A percentile compares a stretch with the other conserved stretches of the same genome.
Conservation (phyloP, 2,329 filamentous ascomycete genomes). For the Aspergillus sp. region DNA sequence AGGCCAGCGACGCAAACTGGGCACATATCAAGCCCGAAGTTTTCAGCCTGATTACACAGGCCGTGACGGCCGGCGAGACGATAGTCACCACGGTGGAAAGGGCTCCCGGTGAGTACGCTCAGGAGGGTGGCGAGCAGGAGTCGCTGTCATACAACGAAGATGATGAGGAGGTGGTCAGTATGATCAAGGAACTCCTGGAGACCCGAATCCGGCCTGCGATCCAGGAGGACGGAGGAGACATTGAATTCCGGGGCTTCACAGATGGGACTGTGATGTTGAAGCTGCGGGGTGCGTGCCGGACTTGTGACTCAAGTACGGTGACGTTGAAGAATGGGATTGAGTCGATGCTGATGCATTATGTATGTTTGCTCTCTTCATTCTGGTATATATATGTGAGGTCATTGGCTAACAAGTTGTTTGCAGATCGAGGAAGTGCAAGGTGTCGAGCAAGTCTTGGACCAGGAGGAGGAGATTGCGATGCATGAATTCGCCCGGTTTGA, state of each 20-base stretch:
- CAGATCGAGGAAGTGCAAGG: slow-evolving; percentile 93
- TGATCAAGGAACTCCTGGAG: slow-evolving; percentile 97
- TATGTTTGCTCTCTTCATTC: slow-evolving; percentile 41
- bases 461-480: slow-evolving; percentile 81
- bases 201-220: slow-evolving; percentile 92
- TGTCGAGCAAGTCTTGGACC: slow-evolving; percentile 81
- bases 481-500: slow-evolving; percentile 92
- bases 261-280: slow-evolving; percentile 79
- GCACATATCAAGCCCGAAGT: slow-evolving; percentile 91
- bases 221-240: slow-evolving; percentile 95
- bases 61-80: slow-evolving; percentile 71
- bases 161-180: slow-evolving; percentile 87
- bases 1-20: slow-evolving; percentile 81
- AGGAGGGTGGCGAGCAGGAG: slow-evolving; percentile 50
- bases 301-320: slow-evolving; percentile 93
- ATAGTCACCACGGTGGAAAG: slow-evolving; percentile 66
- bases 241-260: slow-evolving; percentile 86
- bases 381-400: not conserved
- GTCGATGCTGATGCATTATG: slow-evolving; percentile 95
- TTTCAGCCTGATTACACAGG: slow-evolving; percentile 89
- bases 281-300: slow-evolving; percentile 84
- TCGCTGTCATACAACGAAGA: slow-evolving; percentile 77
- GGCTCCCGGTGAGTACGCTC: slow-evolving; percentile 44
- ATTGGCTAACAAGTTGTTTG: slow-evolving; percentile 13
- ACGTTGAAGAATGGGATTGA: slow-evolving; percentile 97